Base-by-base conservation (phyloP, 192 early-diverging fungal species). In the Coemansia erecta region DNA sequence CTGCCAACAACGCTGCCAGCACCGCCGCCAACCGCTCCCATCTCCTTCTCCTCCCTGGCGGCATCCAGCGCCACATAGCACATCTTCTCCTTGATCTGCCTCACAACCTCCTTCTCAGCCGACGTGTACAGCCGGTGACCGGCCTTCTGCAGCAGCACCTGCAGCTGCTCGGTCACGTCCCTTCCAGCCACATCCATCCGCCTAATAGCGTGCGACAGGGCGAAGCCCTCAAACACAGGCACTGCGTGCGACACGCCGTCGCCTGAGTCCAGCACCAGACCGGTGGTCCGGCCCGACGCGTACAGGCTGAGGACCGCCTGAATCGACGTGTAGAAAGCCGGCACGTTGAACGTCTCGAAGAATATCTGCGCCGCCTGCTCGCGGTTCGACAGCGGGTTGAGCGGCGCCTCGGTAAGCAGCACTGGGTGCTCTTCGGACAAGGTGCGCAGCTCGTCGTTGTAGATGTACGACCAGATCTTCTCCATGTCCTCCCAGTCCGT, bases 401-500 rank as follows among this genome's bases (percentile, higher is more conserved):
- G 80, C 33, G 97, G 97, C 17, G 97, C 94, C 70, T 97, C 95
- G 11, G 97, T 99, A 63, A 99, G 85, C 53, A 98, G 76, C 19
- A 99, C 94, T 33, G 97, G 97, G 81, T 99, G 97, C 90, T 99
- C 97, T 64, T 99, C 97, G 5, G 91, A 88, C 17, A 93, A 72
- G 1, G 88, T 95, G 73, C 97, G 95, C 18, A 99, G 87, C 77
- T 99, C 97, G 58, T 99, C 95, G 47, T 85, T 86, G 77, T 99
- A 99, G 44, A 99, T 88, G 68, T 95, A 90, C 63, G 93, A 87
- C 97, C 97, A 99, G 53, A 99, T 95, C 56, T 85, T 82, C 77
- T 99, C 97, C 95, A 99, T 98, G 71, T 99, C 97, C 52, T 89
- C 89, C 97, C 97, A 99, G 80, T 98, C 90, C 22, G 88, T 92